Conservation (phyloP, 768 basidiomycete genomes). For the Trametes elegans region DNA sequence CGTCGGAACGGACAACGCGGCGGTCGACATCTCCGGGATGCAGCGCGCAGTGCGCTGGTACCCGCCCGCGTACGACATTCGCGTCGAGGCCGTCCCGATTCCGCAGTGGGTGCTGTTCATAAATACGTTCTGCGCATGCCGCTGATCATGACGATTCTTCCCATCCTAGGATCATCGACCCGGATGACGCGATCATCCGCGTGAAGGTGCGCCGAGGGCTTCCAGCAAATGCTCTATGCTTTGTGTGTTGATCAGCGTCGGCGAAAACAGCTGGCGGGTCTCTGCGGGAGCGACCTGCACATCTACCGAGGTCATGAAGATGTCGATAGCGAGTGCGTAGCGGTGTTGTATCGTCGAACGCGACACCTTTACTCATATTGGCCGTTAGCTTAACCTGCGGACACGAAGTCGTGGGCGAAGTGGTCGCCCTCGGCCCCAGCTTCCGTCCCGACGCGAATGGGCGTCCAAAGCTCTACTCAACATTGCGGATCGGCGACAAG, state of each 20-base stretch:
- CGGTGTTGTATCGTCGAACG: too few relatives aligned
- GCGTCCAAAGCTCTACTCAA: slow-evolving; percentile 62
- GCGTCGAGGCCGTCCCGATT: slow-evolving; percentile 59
- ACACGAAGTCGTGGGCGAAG: slow-evolving; percentile 77
- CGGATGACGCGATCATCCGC: slow-evolving; percentile 79
- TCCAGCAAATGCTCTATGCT: too few relatives aligned
- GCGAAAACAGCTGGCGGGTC: slow-evolving; percentile 51
- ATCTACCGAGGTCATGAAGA: slow-evolving; percentile 65
- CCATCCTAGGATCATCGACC: slow-evolving; percentile 54
- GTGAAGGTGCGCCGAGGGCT: slow-evolving; percentile 47
- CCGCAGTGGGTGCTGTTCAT: slow-evolving; percentile 41
- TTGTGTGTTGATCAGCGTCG: too few relatives aligned
- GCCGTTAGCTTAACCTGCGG: slow-evolving; percentile 63
- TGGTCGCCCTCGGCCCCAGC: slow-evolving; percentile 62
- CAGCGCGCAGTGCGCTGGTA: slow-evolving; percentile 57
- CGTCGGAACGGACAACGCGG: background rate
- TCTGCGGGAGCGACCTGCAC: slow-evolving; percentile 77
- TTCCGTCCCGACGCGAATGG: slow-evolving; percentile 44
- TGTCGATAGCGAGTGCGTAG: slow-evolving; percentile 52
- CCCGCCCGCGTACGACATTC: slow-evolving; percentile 67
- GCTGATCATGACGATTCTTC: background rate
- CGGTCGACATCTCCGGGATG: background rate
- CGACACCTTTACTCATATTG: too few relatives aligned
- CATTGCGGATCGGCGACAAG: slow-evolving; percentile 67
- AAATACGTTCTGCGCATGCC: background rate